A percentile compares a stretch with the other conserved stretches of the same genome.
Conservation (phyloP, 331 rosid species). For the Cydonia oblonga region DNA sequence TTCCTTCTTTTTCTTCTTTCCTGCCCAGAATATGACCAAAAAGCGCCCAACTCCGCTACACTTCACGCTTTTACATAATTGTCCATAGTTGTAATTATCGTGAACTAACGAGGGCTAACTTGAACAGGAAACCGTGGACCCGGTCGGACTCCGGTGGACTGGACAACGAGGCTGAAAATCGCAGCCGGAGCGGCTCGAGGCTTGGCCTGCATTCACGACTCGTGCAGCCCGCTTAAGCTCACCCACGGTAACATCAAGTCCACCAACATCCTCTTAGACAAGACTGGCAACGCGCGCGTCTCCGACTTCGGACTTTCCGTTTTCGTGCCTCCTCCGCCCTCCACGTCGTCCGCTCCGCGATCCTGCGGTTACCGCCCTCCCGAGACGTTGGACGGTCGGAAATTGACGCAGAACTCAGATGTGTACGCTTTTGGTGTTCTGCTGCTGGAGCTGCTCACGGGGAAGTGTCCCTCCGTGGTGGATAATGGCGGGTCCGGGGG, state of each 20-base stretch:
- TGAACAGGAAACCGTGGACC: constrained; percentile 80
- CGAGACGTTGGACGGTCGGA: constrained; percentile 49
- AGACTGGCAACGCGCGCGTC: constrained; percentile 42
- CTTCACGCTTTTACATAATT: background rate
- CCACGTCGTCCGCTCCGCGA: constrained; percentile 11
- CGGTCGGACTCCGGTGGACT: constrained; percentile 76
- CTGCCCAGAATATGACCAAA: background rate
- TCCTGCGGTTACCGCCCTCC: constrained; percentile 78
- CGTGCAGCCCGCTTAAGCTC: constrained; percentile 52
- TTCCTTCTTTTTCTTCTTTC: background rate
- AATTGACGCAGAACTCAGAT: constrained; percentile 52
- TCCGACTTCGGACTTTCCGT: constrained; percentile 67
- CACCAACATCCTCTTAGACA: constrained; percentile 62
- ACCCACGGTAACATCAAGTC: constrained; percentile 83
- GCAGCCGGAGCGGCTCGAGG: constrained; percentile 77
- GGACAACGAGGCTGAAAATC: constrained; percentile 73
- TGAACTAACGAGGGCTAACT: background rate
- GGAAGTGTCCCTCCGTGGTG: constrained; percentile 63
- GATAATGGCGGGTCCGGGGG: constrained; percentile 37
- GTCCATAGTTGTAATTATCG: background rate
- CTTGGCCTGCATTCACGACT: constrained; percentile 53
- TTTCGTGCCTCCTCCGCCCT: constrained; percentile 22
- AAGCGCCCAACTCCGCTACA: background rate
- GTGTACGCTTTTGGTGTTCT: constrained; percentile 74
- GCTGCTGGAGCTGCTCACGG: constrained; percentile 66